Evolutionary conservation across 1,284 basidiomycete genomes (phyloP).

Genomic region (Wallemia hederae): DNA sequence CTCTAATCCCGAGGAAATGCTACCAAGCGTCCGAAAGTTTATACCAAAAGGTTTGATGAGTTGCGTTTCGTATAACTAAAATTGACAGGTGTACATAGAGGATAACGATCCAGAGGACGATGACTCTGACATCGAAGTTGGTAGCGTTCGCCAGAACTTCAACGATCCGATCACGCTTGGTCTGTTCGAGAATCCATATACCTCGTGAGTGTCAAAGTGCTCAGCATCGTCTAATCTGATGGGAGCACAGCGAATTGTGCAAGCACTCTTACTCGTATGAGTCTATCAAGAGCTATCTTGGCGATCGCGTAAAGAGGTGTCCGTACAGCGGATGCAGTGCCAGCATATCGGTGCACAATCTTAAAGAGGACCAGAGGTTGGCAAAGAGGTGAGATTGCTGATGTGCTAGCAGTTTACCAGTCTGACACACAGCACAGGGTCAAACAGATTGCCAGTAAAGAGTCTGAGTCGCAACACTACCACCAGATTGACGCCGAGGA

Average conservation of each 20-base stretch:
- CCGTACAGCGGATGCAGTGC: slow-evolving; percentile 5
- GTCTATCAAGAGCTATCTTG: slow-evolving; percentile 29
- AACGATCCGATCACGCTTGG: slow-evolving; percentile 45
- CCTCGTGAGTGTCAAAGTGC: slow-evolving; percentile 26
- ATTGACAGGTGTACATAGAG: slow-evolving; percentile 19
- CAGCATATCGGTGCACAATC: neutral
- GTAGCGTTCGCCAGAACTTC: slow-evolving; percentile 47
- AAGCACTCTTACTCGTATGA: slow-evolving; percentile 37
- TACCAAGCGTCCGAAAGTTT: slow-evolving; percentile 45
- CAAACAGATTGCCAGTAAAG: neutral
- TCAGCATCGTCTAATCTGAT: slow-evolving; percentile 1
- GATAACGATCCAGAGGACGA: slow-evolving; percentile 39
- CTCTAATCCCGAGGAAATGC: slow-evolving; percentile 27
- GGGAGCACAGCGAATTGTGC: slow-evolving; percentile 32
- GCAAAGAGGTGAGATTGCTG: neutral
- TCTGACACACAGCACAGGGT: neutral
- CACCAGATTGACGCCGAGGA: neutral
- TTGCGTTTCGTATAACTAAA: neutral
- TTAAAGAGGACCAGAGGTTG: neutral
- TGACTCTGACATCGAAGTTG: slow-evolving; percentile 49
- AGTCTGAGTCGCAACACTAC: neutral
- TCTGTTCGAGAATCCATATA: slow-evolving; percentile 33
- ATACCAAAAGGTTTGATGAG: slow-evolving; percentile 29
- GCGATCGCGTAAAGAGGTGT: slow-evolving; percentile 6
- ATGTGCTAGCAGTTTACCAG: neutral